A percentile compares a stretch with the other conserved stretches of the same genome.
Conservation (phyloP, 1,284 basidiomycete genomes). For the Microstroma glucosiphilum region DNA sequence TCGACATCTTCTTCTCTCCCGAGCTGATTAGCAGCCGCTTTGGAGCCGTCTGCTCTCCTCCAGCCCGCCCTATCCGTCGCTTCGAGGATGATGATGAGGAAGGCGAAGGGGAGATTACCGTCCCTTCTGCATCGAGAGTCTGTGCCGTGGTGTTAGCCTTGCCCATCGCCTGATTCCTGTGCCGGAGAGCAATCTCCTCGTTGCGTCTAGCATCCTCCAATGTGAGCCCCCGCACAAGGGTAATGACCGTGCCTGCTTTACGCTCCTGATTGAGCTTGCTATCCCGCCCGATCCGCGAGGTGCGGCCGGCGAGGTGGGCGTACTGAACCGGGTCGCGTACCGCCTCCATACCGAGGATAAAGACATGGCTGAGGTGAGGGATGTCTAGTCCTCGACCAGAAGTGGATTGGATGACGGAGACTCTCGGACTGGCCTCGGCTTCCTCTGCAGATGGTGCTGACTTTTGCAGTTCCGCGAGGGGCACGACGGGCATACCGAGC, state of each 20-base stretch:
- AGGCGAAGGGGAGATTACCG: too few species aligned
- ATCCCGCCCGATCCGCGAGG: constrained; percentile 31
- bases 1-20: constrained; percentile 36
- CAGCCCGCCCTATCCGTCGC: neutral
- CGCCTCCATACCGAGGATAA: constrained; percentile 35
- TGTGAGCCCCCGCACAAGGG: constrained; percentile 30
- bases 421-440: constrained; percentile 14
- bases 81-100: too few species aligned
- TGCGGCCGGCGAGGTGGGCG: constrained; percentile 45
- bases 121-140: neutral
- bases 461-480: constrained; percentile 7
- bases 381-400: constrained; percentile 45
- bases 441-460: neutral
- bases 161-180: neutral
- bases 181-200: too few species aligned
- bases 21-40: constrained; percentile 11
- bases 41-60: constrained; percentile 1
- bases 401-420: constrained; percentile 37
- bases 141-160: constrained; percentile 3
- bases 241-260: constrained; percentile 32
- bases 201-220: constrained; percentile 18
- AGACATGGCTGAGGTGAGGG: constrained; percentile 42
- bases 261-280: constrained; percentile 10
- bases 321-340: constrained; percentile 43
- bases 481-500: constrained; percentile 37